Evolutionary conservation across 306 rosid genomes (phyloP), one percentile per base, ranked within the genome.

Genomic region (Prunus fruticosa): DNA sequence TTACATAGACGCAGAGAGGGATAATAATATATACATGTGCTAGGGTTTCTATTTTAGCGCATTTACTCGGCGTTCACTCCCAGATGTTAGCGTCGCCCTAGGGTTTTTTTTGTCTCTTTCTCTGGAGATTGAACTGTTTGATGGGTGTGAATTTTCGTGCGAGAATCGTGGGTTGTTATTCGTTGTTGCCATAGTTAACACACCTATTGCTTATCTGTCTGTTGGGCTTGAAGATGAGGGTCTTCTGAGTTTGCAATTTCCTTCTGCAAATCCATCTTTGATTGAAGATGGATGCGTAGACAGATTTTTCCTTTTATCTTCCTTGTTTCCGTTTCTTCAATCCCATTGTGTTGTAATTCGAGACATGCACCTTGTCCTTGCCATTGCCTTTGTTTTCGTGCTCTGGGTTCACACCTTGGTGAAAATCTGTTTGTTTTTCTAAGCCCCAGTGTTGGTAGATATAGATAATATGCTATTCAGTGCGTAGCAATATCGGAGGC

Each of bases 231-330:
- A 73, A 79, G 84, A 84, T 80, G 89, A 69, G 81, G 87, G 67
- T 66, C 67, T 80, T 77, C 63, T 86, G 92, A 91, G 79, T 64
- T 84, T 73, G 63, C n/a, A 49, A 79, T 72, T 16, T 75, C 73
- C 46, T 61, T 72, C 84, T 71, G 87, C 72, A 57, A 91, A 79
- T 84, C 93, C 91, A 78, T 89, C 82, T 85, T 84, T 81, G 46
- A 64, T 65, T 78, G 74, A 78, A 84, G 88, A 86, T 86, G 93
- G 96, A 82, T 83, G 84, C 73, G 67, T 89, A 84, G 88, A 76
- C 80, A 78, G 79, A 65, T 73, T 78, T 28, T 70, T 7, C 43
- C 43, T 74, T 25, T 49, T 50, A 19, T 58, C 23, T 32, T 54
- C 77, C 71, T 23, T 53, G 6, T 47, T 11, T 64, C n/a, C 1